Percentiles rank a stretch among this genome's conserved stretches.
phyloP scores from a whole-genome alignment of 805 yeast species.

The Candida insectalens region DNA sequence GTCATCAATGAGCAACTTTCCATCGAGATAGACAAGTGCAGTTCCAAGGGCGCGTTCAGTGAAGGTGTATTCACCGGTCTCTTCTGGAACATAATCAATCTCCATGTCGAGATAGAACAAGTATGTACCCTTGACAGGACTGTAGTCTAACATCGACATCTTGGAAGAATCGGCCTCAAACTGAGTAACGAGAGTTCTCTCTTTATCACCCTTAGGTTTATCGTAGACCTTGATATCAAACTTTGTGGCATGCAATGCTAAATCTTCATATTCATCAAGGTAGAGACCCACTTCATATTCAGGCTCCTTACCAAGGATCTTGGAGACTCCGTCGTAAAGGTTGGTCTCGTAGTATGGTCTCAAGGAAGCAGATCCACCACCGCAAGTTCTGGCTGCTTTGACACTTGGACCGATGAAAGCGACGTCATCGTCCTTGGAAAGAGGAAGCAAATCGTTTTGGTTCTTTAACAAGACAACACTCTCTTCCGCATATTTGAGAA shows the following conservation, averaged over 20 bases:
- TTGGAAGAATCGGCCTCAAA: slow-evolving; percentile 11
- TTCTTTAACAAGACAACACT: slow-evolving; percentile 50
- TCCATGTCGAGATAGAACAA: slow-evolving; percentile 30
- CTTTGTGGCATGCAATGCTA: slow-evolving; percentile 7
- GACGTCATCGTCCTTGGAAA: slow-evolving; percentile 28
- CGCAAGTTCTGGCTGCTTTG: slow-evolving; percentile 28
- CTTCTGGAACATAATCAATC: slow-evolving; percentile 28
- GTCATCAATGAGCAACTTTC: slow-evolving; percentile 33
- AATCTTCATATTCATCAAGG: slow-evolving; percentile 6
- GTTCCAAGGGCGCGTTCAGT: slow-evolving; percentile 33
- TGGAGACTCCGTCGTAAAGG: slow-evolving; percentile 10
- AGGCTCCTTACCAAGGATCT: slow-evolving; percentile 13
- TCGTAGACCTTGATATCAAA: slow-evolving; percentile 21
- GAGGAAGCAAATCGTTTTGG: slow-evolving; percentile 36
- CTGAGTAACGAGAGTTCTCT: slow-evolving; percentile 11
- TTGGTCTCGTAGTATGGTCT: slow-evolving; percentile 14
- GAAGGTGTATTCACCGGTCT: slow-evolving; percentile 29
- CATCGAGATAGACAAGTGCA: slow-evolving; percentile 33
- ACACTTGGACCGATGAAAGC: slow-evolving; percentile 57
- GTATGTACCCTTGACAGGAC: slow-evolving; percentile 8
- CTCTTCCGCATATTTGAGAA: slow-evolving; percentile 39
- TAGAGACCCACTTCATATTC: slow-evolving; percentile 28
- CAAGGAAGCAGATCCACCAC: slow-evolving; percentile 51
- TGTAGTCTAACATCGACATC: not conserved
- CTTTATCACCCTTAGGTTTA: slow-evolving; percentile 15